Evolutionary conservation across 495 filamentous ascomycete species (phyloP).

Genomic region (Hyaloscypha bicolor): DNA sequence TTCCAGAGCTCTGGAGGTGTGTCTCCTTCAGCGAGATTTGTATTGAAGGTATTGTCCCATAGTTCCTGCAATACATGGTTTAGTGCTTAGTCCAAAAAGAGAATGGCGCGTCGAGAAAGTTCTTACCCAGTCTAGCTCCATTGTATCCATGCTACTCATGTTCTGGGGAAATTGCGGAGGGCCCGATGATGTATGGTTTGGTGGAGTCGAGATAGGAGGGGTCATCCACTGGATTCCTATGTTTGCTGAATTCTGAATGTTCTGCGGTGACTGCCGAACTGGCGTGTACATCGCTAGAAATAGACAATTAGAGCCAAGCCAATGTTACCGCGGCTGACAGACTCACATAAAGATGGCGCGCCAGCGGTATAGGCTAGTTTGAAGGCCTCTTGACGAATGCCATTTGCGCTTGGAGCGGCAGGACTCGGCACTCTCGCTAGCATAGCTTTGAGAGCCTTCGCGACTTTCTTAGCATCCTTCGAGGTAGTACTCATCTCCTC

Average conservation of each 20-base stretch:
- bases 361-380: neutral
- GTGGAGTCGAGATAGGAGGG: neutral
- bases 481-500: conserved; percentile 13
- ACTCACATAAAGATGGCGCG: neutral
- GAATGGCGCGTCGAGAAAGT: neutral
- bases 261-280: neutral
- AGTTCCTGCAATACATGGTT: conserved; percentile 12
- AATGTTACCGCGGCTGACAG: neutral
- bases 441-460: conserved; percentile 17
- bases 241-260: neutral
- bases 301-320: neutral
- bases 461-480: conserved; percentile 17
- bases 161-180: neutral
- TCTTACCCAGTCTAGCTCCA: conserved; percentile 22
- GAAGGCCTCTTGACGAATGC: neutral
- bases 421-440: conserved; percentile 5
- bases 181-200: neutral
- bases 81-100: too few relatives aligned
- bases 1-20: conserved; percentile 15
- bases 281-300: neutral
- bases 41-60: conserved; percentile 16
- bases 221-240: neutral
- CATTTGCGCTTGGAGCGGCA: neutral
- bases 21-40: neutral
- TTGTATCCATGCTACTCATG: neutral